Conservation (phyloP, 2,329 filamentous ascomycete genomes). For the Nothopassalora personata region DNA sequence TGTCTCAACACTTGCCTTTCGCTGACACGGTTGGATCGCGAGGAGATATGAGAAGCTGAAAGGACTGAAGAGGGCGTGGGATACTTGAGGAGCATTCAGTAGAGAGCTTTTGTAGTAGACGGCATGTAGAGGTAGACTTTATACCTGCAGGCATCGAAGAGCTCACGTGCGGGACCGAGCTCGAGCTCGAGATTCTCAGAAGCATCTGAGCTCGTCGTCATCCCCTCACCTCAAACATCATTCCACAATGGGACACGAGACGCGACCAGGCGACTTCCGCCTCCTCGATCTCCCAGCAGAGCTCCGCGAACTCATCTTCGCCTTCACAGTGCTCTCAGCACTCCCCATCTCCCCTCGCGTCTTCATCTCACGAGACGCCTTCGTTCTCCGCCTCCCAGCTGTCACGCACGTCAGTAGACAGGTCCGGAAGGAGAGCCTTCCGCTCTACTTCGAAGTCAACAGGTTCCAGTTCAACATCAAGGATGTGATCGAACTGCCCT, state of each 20-base stretch:
- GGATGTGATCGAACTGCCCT: conserved; percentile 1
- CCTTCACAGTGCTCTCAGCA: not conserved
- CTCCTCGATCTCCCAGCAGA: not conserved
- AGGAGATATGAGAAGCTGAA: not conserved
- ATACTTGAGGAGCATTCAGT: not conserved
- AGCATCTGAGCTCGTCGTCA: not conserved
- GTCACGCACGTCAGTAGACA: not conserved
- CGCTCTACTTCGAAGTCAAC: conserved; percentile 1
- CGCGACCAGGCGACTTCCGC: not conserved
- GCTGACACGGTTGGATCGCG: not conserved
- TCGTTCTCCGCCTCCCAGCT: conserved; percentile 1
- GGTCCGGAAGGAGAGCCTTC: not conserved
- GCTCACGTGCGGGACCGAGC: not conserved
- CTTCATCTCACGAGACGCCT: conserved; percentile 2
- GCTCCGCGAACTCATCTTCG: not conserved
- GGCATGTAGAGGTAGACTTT: not conserved
- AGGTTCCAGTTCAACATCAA: conserved; percentile 6
- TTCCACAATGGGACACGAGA: not conserved
- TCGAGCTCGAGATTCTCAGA: not conserved
- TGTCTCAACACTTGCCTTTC: not conserved
- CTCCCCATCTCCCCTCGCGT: not conserved
- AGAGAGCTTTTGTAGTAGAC: not conserved
- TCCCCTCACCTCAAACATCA: not conserved
- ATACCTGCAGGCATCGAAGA: not conserved
- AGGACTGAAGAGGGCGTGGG: not conserved